Evolutionary conservation across 139 green algal genomes (phyloP).

Genomic region (Edaphochlamys debaryana): DNA sequence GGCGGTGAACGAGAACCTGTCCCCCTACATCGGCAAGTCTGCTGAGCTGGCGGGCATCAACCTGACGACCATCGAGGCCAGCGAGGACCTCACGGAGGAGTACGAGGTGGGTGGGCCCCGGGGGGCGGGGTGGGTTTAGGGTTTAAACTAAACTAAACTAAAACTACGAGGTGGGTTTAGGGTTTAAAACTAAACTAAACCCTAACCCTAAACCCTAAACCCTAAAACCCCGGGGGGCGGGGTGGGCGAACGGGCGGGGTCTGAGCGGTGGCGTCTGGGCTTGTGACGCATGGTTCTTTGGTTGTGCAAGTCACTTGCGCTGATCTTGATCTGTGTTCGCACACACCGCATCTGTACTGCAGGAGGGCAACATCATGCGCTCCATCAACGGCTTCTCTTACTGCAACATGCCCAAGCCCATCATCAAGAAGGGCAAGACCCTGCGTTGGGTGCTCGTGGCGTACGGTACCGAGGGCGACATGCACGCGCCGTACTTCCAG

Average conservation of each 20-base stretch:
- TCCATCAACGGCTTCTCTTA: conserved; percentile 61
- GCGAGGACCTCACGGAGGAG: neutral
- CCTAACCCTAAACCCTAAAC: too few species aligned
- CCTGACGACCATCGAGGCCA: neutral
- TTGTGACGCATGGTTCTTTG: too few species aligned
- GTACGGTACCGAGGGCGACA: conserved; percentile 43
- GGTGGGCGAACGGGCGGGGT: too few species aligned
- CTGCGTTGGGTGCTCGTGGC: conserved; percentile 24
- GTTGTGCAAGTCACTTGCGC: too few species aligned
- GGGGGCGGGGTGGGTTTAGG: too few species aligned
- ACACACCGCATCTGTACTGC: too few species aligned
- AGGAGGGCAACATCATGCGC: conserved; percentile 57
- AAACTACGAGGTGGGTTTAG: too few species aligned
- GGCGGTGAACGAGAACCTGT: conserved; percentile 57
- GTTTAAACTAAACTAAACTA: too few species aligned
- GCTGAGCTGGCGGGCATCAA: neutral
- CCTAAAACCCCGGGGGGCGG: too few species aligned
- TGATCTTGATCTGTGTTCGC: too few species aligned
- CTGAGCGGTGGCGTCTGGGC: too few species aligned
- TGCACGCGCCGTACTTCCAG: conserved; percentile 4
- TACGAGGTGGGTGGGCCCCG: neutral
- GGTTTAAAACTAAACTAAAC: too few species aligned
- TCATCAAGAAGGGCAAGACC: neutral
- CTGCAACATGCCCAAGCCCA: conserved; percentile 55
- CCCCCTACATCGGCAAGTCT: conserved; percentile 49